Evolutionary conservation across 805 yeast genomes (phyloP), one percentile per base, ranked within the genome.

Genomic region (Wickerhamiella spandovensis): DNA sequence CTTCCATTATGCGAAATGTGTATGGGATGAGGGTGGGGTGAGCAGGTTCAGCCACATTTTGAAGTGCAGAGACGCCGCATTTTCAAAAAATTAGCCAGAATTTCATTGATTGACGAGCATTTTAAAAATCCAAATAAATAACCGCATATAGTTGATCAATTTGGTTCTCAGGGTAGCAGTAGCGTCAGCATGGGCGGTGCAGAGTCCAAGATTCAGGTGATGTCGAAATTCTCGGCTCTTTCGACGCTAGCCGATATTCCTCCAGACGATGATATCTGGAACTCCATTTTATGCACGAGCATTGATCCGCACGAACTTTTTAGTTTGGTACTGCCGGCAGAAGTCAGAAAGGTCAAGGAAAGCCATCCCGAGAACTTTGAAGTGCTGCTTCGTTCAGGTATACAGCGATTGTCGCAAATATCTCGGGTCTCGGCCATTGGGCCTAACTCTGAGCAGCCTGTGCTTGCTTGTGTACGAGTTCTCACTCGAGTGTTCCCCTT

Each of bases 171-270:
- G n/a, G n/a, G n/a, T n/a, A n/a, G n/a, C n/a, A n/a, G n/a, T n/a
- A n/a, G n/a, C n/a, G n/a, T n/a, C 25, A 32, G 13, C 13, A 86
- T 86, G 95, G 88, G 82, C 42, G 75, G 81, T 30, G 69, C 81
- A n/a, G 90, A 84, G 51, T 84, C 89, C 22, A 81, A 74, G 59
- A 67, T 76, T 38, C 69, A 70, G 49, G 75, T 78, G 64, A 79
- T 77, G 61, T 74, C 74, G 58, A 85, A 79, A 58, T 75, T 84
- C 53, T 73, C 74, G 59, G 69, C 72, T 54, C 72, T 85, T 24
- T 59, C 61, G 52, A 62, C 60, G 51, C 57, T 52, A 15, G 50
- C 55, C 4, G 63, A 62, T 17, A 60, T 69, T 15, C 57, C 72
- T 4, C 54, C 61, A 1, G 64, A 64, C 32, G 73, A 67, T 52